These are phyloP conservation scores for Daedaleopsis sinensis DNA, from an alignment of 768 basidiomycete species.

Conservation along the genomic window DNA sequence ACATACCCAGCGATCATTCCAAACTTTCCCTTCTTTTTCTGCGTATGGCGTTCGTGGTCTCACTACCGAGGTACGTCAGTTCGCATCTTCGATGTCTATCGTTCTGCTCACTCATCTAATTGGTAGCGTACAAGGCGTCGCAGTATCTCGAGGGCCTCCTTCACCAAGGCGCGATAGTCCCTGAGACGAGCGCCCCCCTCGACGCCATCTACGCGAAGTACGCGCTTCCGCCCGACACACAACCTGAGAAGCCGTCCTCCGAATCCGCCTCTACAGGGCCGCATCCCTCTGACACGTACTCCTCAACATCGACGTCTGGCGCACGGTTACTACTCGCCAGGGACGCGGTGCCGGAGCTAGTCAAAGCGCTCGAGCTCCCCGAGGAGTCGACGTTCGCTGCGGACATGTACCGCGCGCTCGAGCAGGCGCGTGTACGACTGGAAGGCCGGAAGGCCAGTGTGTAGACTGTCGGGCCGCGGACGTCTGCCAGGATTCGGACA, in stretches of 20 bases:
- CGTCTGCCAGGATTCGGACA: too few relatives aligned
- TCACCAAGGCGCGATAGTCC: slow-evolving; percentile 55
- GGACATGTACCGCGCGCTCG: slow-evolving; percentile 66
- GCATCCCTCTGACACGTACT: neutral
- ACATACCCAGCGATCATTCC: slow-evolving; percentile 66
- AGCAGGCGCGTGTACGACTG: slow-evolving; percentile 50
- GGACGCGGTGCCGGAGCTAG: slow-evolving; percentile 56
- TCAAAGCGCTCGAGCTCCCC: slow-evolving; percentile 48
- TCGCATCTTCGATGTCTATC: neutral
- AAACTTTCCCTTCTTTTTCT: slow-evolving; percentile 86
- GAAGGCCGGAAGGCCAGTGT: neutral
- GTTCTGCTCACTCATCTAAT: neutral
- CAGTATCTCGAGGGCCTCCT: slow-evolving; percentile 66
- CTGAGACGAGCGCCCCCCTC: slow-evolving; percentile 54
- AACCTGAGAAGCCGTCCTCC: slow-evolving; percentile 6
- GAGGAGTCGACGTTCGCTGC: slow-evolving; percentile 40
- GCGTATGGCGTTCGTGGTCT: slow-evolving; percentile 83
- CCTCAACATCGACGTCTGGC: slow-evolving; percentile 16
- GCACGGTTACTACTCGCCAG: slow-evolving; percentile 48
- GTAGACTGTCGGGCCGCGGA: neutral
- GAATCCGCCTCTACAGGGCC: slow-evolving; percentile 1
- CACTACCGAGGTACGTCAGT: slow-evolving; percentile 67
- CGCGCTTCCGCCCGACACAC: slow-evolving; percentile 24
- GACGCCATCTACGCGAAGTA: slow-evolving; percentile 56
- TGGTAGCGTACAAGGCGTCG: slow-evolving; percentile 68